phyloP scores from a whole-genome alignment of 192 early-diverging fungal species.

The Allomyces macrogynus region DNA sequence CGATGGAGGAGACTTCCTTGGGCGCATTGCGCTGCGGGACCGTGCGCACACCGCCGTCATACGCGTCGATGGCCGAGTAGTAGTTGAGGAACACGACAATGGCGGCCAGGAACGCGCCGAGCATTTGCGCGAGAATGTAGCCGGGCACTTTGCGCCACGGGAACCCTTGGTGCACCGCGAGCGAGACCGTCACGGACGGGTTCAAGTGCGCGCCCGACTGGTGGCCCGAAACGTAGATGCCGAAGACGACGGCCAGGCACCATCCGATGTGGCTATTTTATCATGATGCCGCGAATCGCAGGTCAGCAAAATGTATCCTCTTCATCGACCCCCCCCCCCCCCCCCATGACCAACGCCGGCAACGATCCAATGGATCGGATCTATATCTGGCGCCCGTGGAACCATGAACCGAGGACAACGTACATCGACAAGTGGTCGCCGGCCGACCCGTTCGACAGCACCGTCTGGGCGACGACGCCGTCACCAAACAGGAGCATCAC shows the following conservation, averaged over 20 bases:
- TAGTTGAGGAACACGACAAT: constrained; percentile 44
- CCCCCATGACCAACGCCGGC: constrained; percentile 4
- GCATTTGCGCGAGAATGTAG: constrained; percentile 41
- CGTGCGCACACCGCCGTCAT: constrained; percentile 24
- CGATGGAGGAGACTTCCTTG: constrained; percentile 18
- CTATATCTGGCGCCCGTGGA: background rate
- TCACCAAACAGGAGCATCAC: constrained; percentile 41
- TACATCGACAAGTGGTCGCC: constrained; percentile 34
- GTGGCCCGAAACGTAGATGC: background rate
- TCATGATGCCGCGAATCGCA: constrained; percentile 1
- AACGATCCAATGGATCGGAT: constrained; percentile 3
- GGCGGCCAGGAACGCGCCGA: constrained; percentile 50
- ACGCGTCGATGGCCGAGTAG: constrained; percentile 31
- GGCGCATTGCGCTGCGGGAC: constrained; percentile 8
- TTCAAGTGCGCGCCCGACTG: constrained; percentile 52
- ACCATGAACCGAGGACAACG: constrained; percentile 34
- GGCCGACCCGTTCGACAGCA: constrained; percentile 3
- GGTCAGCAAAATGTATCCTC: background rate
- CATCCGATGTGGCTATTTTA: constrained; percentile 1
- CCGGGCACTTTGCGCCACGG: constrained; percentile 41
- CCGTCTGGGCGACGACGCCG: constrained; percentile 35
- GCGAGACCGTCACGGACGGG: constrained; percentile 49
- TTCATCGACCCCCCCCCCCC: background rate
- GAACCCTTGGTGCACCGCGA: constrained; percentile 45
- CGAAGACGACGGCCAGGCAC: constrained; percentile 2